Evolutionary conservation across 805 yeast genomes (phyloP).

Genomic region (Candida tibetensis): DNA sequence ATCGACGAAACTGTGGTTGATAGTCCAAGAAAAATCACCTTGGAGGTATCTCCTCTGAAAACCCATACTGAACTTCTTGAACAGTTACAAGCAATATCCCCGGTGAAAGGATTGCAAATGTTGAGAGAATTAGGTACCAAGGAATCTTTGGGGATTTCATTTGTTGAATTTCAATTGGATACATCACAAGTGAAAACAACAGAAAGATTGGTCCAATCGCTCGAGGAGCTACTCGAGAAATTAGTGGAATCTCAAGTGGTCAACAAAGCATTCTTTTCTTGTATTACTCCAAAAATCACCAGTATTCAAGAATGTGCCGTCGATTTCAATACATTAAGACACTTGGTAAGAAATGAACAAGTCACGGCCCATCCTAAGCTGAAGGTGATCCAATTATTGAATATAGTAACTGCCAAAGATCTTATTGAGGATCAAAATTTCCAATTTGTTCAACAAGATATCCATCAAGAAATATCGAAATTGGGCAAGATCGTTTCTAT

Average conservation of each 20-base stretch:
- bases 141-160: constrained; percentile 57
- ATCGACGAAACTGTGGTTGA: constrained; percentile 35
- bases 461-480: constrained; percentile 47
- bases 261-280: constrained; percentile 30
- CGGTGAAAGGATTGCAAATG: constrained; percentile 39
- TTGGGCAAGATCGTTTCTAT: constrained; percentile 53
- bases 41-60: constrained; percentile 46
- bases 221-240: constrained; percentile 13
- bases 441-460: constrained; percentile 50
- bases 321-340: constrained; percentile 36
- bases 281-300: constrained; percentile 27
- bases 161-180: constrained; percentile 42
- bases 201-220: constrained; percentile 12
- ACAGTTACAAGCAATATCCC: constrained; percentile 40
- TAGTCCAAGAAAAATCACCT: constrained; percentile 44
- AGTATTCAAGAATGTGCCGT: constrained; percentile 36
- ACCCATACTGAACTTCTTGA: constrained; percentile 44
- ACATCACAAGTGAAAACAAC: constrained; percentile 12
- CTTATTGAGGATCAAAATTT: constrained; percentile 49
- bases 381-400: constrained; percentile 63
- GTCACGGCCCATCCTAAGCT: constrained; percentile 38
- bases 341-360: constrained; percentile 35
- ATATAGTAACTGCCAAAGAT: constrained; percentile 64
- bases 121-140: constrained; percentile 47
- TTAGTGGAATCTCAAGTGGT: constrained; percentile 16